A percentile compares a stretch with the other conserved stretches of the same genome.
These are phyloP conservation scores for Boletus vinaceobasis DNA, from an alignment of 768 basidiomycete species.

Conservation along the genomic window DNA sequence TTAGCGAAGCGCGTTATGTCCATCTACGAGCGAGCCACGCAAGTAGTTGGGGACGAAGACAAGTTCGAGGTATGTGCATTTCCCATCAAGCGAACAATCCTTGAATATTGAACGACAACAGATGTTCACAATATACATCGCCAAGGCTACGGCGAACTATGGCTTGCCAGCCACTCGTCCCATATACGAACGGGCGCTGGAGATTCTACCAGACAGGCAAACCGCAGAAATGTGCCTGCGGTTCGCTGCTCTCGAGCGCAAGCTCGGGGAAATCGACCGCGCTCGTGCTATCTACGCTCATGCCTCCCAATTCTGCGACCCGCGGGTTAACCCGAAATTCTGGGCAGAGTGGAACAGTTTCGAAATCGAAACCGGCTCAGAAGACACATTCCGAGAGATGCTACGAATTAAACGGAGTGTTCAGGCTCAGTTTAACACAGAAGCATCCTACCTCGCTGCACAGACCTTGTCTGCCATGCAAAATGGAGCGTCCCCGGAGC, in stretches of 20 bases:
- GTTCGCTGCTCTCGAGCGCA: conserved; percentile 93
- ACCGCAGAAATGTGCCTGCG: conserved; percentile 98
- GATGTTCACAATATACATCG: conserved; percentile 98
- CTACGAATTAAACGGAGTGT: conserved; percentile 95
- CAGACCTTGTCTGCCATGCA: conserved; percentile 75
- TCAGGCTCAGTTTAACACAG: conserved; percentile 98
- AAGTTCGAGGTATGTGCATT: conserved; percentile 78
- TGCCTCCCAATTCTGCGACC: conserved; percentile 98
- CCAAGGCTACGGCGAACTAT: conserved; percentile 94
- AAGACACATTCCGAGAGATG: conserved; percentile 97
- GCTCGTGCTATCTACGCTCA: conserved; percentile 96
- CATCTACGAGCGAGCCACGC: conserved; percentile 90
- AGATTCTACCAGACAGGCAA: conserved; percentile 88
- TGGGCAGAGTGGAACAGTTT: conserved; percentile 98
- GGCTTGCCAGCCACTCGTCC: conserved; percentile 94
- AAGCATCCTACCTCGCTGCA: conserved; percentile 88
- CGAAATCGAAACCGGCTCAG: conserved; percentile 97
- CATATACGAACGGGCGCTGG: conserved; percentile 93
- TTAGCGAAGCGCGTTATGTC: conserved; percentile 95
- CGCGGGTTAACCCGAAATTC: conserved; percentile 85
- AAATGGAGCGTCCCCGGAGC: conserved; percentile 47
- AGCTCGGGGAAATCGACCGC: conserved; percentile 97
- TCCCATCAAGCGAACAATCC: background rate
- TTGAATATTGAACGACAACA: conserved; percentile 30
- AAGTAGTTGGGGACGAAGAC: conserved; percentile 82